These are phyloP conservation scores for Lentinula aciculospora DNA, from an alignment of 768 basidiomycete species.

Conservation along the genomic window DNA sequence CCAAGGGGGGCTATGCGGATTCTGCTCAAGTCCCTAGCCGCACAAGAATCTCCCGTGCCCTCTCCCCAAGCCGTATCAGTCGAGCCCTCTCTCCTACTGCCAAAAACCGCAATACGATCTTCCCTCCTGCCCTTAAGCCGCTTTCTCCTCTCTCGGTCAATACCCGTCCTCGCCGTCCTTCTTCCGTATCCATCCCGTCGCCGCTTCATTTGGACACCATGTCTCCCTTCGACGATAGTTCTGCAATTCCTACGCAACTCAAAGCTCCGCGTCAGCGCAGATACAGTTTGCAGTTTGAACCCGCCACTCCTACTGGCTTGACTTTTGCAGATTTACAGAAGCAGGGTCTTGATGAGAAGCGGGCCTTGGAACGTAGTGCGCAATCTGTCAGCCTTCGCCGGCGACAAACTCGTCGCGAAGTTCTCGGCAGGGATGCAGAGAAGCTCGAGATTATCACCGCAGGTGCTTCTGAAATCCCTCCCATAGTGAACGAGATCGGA, in stretches of 20 bases:
- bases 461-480: conserved; percentile 11
- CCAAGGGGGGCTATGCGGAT: conserved; percentile 21
- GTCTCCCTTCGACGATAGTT: conserved; percentile 2
- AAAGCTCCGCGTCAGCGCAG: conserved; percentile 25
- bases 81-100: neutral
- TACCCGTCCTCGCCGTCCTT: neutral
- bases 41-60: neutral
- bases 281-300: conserved; percentile 64
- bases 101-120: neutral
- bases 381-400: conserved; percentile 21
- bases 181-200: neutral
- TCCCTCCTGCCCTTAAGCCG: neutral
- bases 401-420: conserved; percentile 10
- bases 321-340: conserved; percentile 9
- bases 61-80: neutral
- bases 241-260: conserved; percentile 14
- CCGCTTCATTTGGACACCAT: neutral
- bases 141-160: neutral
- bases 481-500: conserved; percentile 18
- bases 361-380: conserved; percentile 31
- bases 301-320: conserved; percentile 35
- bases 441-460: conserved; percentile 20
- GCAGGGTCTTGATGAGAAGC: conserved; percentile 30
- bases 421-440: conserved; percentile 15
- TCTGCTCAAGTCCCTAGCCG: neutral